Evolutionary conservation across 352 stramenopile genomes (phyloP).

Genomic region (Phytophthora niederhauseri): DNA sequence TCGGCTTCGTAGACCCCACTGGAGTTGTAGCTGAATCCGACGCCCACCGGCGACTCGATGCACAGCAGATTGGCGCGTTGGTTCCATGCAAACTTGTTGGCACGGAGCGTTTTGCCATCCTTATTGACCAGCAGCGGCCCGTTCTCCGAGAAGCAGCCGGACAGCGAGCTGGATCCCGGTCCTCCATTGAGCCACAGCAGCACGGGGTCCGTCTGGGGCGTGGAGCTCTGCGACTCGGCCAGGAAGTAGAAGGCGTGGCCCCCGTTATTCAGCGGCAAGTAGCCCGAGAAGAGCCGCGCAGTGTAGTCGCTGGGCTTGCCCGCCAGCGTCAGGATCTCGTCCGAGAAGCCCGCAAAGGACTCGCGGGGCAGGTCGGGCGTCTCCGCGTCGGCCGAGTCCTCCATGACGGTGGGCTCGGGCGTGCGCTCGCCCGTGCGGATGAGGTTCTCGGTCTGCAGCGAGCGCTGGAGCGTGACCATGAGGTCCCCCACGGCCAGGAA

Average conservation of each 20-base stretch:
- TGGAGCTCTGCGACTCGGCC: constrained; percentile 61
- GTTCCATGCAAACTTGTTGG: constrained; percentile 68
- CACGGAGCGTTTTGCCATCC: constrained; percentile 47
- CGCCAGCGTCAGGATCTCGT: constrained; percentile 54
- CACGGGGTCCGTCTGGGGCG: constrained; percentile 49
- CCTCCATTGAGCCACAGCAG: constrained; percentile 77
- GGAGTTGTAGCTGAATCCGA: constrained; percentile 71
- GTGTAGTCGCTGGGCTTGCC: constrained; percentile 61
- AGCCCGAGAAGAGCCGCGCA: constrained; percentile 61
- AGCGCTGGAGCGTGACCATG: constrained; percentile 42
- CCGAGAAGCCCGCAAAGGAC: constrained; percentile 40
- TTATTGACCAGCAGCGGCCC: constrained; percentile 69
- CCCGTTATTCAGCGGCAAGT: constrained; percentile 56
- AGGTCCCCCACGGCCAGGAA: constrained; percentile 39
- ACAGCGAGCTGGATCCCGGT: constrained; percentile 61
- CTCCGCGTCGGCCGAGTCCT: constrained; percentile 28
- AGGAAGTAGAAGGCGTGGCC: constrained; percentile 76
- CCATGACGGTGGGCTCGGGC: constrained; percentile 17
- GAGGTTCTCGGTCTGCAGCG: constrained; percentile 33
- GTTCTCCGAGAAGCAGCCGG: constrained; percentile 72
- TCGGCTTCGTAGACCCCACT: constrained; percentile 71
- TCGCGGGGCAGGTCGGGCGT: neutral
- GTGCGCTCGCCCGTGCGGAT: constrained; percentile 20
- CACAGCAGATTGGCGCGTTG: constrained; percentile 59
- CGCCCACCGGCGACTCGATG: constrained; percentile 66